Evolutionary conservation across 495 filamentous ascomycete species (phyloP), one percentile per base, ranked within the genome.

Genomic region (Cairneyella variabilis): DNA sequence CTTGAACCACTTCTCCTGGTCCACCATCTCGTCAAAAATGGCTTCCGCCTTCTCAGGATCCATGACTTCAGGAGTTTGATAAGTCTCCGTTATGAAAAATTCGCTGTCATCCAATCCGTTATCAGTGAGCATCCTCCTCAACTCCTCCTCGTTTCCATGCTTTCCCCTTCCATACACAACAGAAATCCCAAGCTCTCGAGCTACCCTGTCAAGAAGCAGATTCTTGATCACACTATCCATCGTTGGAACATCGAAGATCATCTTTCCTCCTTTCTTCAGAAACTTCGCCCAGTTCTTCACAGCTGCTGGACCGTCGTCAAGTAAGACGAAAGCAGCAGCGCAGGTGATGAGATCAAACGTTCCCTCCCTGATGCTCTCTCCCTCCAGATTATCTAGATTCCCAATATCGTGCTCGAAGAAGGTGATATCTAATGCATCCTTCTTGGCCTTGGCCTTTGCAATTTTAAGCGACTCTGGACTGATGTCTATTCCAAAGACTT

Each of bases 401-500:
- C 60, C 59, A 38, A 73, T 66, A 51, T 75, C 72, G 26, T 69
- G 62, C 28, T 65, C 57, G 27, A 66, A 44, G 45, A 74, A 67
- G 16, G 59, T 49, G 6, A 70, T 54, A 27, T 65, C 48, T 9
- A 63, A 30, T n/a, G 43, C 58, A n/a, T 61, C 52, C 9, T 58
- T 51, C 27, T 52, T 48, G 10, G 55, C 43, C 53, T 65, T 70
- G 12, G 48, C 23, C 34, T 51, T 50, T 14, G 72, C 74, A 23
- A 61, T 43, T 2, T 43, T 51, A 11, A 77, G 60, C 65, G 32
- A 59, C 57, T 3, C 45, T 39, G 46, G 14, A 26, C 61, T 71
- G 36, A 75, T 66, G 56, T 77, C 74, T 22, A 77, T 57, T 3
- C 72, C 74, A 21, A 69, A 54, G 21, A 76, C 69, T 14, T 28